These are phyloP conservation scores for Sisymbrium irio DNA, from an alignment of 345 rosid genomes.

Conservation along the genomic window DNA sequence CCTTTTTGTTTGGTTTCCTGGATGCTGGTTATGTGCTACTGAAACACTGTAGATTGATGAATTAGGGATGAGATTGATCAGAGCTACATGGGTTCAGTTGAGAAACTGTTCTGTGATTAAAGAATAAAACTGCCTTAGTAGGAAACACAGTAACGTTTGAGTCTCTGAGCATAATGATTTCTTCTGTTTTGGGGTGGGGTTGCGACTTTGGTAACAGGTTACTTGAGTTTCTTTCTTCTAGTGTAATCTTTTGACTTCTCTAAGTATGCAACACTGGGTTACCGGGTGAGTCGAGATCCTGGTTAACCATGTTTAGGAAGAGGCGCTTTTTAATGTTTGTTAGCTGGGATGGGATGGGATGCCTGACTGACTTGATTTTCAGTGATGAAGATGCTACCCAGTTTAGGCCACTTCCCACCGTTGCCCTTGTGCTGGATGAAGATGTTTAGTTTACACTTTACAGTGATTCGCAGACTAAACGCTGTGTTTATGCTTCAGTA, in stretches of 20 bases:
- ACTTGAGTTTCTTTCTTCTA: constrained; percentile 20
- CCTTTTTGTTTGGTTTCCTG: constrained; percentile 34
- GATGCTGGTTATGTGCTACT: constrained; percentile 41
- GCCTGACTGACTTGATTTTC: not conserved
- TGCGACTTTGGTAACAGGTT: constrained; percentile 22
- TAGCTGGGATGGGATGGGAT: constrained; percentile 13
- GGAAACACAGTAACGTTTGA: constrained; percentile 32
- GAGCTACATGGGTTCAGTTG: constrained; percentile 48
- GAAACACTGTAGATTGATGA: constrained; percentile 49
- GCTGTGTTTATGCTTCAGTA: constrained; percentile 7
- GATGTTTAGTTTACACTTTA: constrained; percentile 8
- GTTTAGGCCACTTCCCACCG: constrained; percentile 14
- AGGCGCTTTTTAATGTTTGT: constrained; percentile 19
- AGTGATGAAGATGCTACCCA: constrained; percentile 1
- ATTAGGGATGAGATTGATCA: constrained; percentile 48
- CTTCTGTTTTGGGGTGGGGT: constrained; percentile 29
- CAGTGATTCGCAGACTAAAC: not conserved
- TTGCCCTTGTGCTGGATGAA: constrained; percentile 1
- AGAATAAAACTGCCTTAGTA: constrained; percentile 29
- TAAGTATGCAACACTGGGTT: constrained; percentile 18
- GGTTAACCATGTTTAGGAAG: constrained; percentile 13
- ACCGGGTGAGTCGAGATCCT: constrained; percentile 17
- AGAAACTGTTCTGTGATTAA: constrained; percentile 42
- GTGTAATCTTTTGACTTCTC: constrained; percentile 6
- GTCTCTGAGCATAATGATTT: constrained; percentile 24